These are phyloP conservation scores for Xylariales sp. DNA, from an alignment of 2,329 filamentous ascomycete species.

Conservation along the genomic window DNA sequence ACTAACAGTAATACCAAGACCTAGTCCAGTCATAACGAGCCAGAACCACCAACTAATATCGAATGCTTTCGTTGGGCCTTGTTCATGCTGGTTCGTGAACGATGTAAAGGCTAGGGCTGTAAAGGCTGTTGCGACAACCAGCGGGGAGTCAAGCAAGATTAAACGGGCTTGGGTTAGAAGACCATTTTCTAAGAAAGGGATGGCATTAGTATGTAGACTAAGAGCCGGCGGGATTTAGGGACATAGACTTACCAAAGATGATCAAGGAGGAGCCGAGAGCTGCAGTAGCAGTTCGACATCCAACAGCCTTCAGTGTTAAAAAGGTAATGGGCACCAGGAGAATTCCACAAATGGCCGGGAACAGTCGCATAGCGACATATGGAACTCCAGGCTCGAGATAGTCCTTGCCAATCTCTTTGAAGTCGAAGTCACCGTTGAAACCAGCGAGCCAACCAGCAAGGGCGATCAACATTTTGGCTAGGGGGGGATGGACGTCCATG, in stretches of 20 bases:
- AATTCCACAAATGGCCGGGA: constrained; percentile 90
- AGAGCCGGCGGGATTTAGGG: neutral
- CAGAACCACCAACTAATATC: constrained; percentile 97
- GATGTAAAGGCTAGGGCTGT: constrained; percentile 90
- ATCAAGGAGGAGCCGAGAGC: constrained; percentile 85
- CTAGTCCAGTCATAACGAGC: constrained; percentile 86
- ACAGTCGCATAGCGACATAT: constrained; percentile 96
- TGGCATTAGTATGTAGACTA: constrained; percentile 44
- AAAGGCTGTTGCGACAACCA: constrained; percentile 92
- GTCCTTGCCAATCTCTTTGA: constrained; percentile 99
- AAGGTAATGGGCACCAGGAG: constrained; percentile 93
- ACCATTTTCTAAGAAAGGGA: constrained; percentile 79
- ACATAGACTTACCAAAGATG: constrained; percentile 81
- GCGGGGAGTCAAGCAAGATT: constrained; percentile 94
- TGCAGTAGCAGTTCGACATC: constrained; percentile 88
- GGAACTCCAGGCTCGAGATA: constrained; percentile 94
- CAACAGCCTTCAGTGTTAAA: constrained; percentile 88
- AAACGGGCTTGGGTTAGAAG: constrained; percentile 93
- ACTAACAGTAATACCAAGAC: constrained; percentile 88
- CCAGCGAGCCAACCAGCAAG: constrained; percentile 94
- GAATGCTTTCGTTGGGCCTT: constrained; percentile 89
- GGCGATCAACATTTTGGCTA: constrained; percentile 96
- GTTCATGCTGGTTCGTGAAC: constrained; percentile 97
- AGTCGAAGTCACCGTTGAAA: constrained; percentile 95
- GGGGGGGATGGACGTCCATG: constrained; percentile 99